Evolutionary conservation across 257 asterid species (phyloP).

Genomic region (Fraxinus quadrangulata): DNA sequence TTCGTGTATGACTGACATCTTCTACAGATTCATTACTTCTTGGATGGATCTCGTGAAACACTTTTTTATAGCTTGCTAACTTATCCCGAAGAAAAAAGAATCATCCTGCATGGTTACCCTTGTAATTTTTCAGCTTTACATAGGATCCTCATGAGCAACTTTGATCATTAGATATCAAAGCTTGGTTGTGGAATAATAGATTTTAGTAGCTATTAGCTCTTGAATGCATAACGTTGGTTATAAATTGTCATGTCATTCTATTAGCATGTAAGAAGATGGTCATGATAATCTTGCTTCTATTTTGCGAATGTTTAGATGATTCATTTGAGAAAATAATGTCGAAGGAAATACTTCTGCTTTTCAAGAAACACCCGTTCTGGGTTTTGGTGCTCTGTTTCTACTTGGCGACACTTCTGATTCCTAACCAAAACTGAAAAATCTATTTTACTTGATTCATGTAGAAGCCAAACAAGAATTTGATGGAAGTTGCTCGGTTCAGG

Average conservation of each 20-base stretch:
- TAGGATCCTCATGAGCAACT: conserved; percentile 9
- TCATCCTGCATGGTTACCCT: neutral
- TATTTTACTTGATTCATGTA: conserved; percentile 25
- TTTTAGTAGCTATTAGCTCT: neutral
- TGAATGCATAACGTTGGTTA: neutral
- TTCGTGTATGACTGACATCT: neutral
- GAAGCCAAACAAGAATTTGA: conserved; percentile 77
- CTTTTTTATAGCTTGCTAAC: neutral
- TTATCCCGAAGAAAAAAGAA: neutral
- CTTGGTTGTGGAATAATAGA: neutral
- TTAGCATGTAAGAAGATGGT: conserved; percentile 8
- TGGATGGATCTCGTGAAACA: neutral
- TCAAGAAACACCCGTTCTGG: neutral
- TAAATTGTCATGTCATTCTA: conserved; percentile 7
- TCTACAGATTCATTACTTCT: neutral
- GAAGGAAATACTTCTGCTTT: conserved; percentile 1
- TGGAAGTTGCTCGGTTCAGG: conserved; percentile 70
- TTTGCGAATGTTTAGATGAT: conserved; percentile 13
- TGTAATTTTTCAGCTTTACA: neutral
- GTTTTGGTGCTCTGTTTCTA: neutral
- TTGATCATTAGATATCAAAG: conserved; percentile 9
- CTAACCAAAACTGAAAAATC: conserved; percentile 4
- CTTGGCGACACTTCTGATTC: conserved; percentile 18
- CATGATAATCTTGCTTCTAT: conserved; percentile 21
- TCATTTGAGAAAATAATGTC: conserved; percentile 9